Percentiles rank a stretch among this genome's conserved stretches.
phyloP scores from a whole-genome alignment of 73 alveolate species.

The Paramecium primaurelia region DNA sequence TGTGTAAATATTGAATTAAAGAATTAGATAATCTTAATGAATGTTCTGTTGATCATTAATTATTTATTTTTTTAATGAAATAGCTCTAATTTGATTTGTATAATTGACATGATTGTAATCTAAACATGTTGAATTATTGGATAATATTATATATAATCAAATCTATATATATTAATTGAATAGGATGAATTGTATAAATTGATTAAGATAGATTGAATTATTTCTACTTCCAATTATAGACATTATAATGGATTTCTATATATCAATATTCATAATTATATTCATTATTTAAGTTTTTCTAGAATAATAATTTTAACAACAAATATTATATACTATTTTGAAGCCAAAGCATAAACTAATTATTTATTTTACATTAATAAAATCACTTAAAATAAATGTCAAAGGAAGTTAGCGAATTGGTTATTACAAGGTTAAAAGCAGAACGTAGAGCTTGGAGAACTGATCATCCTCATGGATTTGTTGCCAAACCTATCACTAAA shows the following conservation, averaged over 20 bases:
- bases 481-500: constrained; percentile 56
- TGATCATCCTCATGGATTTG: constrained; percentile 64
- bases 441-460: constrained; percentile 55
- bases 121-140: too few relatives aligned
- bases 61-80: too few relatives aligned
- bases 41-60: too few relatives aligned
- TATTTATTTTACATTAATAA: neutral
- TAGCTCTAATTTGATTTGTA: too few relatives aligned
- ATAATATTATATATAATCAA: too few relatives aligned
- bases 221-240: too few relatives aligned
- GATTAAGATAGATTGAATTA: too few relatives aligned
- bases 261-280: too few relatives aligned
- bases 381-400: constrained; percentile 16
- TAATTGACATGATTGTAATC: too few relatives aligned
- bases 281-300: neutral
- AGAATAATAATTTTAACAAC: neutral
- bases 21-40: neutral
- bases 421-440: constrained; percentile 47
- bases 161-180: too few relatives aligned
- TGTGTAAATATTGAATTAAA: neutral
- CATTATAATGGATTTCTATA: too few relatives aligned
- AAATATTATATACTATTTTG: neutral
- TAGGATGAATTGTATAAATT: too few relatives aligned
- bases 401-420: constrained; percentile 58
- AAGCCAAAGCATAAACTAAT: neutral